These are phyloP conservation scores for Umbilicus rupestris DNA, from an alignment of 164 flowering plant genomes.

Conservation along the genomic window DNA sequence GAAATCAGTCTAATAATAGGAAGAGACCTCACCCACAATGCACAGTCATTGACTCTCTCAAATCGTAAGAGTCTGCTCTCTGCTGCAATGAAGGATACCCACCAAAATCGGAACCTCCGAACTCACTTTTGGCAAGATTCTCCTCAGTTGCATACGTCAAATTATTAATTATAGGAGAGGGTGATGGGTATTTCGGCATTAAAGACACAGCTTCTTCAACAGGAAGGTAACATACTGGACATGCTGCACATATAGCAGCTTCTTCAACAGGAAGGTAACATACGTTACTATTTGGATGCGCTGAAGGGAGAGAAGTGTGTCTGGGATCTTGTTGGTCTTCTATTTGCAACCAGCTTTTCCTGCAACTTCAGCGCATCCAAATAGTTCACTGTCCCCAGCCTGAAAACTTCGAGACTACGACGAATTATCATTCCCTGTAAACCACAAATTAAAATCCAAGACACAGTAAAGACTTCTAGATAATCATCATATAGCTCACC, in stretches of 20 bases:
- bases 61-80: conserved; percentile 68
- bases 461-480: not conserved
- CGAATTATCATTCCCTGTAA: conserved; percentile 41
- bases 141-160: conserved; percentile 42
- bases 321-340: conserved; percentile 47
- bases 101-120: conserved; percentile 90
- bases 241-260: conserved; percentile 39
- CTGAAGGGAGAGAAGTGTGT: conserved; percentile 68
- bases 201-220: conserved; percentile 51
- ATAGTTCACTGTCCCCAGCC: conserved; percentile 67
- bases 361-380: conserved; percentile 68
- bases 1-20: conserved; percentile 4
- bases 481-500: too few relatives aligned
- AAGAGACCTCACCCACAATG: conserved; percentile 94
- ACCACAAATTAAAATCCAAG: not conserved
- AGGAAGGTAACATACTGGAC: conserved; percentile 73
- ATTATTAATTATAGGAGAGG: conserved; percentile 43
- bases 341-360: conserved; percentile 53
- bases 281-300: too few relatives aligned
- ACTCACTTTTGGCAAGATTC: conserved; percentile 31
- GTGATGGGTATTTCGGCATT: conserved; percentile 55
- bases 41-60: conserved; percentile 83
- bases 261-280: too few relatives aligned
- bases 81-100: conserved; percentile 87
- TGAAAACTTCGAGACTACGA: conserved; percentile 68